A percentile compares a stretch with the other conserved stretches of the same genome.
phyloP scores from a whole-genome alignment of 2,329 filamentous ascomycete genomes.

The Podosphaera xanthii region DNA sequence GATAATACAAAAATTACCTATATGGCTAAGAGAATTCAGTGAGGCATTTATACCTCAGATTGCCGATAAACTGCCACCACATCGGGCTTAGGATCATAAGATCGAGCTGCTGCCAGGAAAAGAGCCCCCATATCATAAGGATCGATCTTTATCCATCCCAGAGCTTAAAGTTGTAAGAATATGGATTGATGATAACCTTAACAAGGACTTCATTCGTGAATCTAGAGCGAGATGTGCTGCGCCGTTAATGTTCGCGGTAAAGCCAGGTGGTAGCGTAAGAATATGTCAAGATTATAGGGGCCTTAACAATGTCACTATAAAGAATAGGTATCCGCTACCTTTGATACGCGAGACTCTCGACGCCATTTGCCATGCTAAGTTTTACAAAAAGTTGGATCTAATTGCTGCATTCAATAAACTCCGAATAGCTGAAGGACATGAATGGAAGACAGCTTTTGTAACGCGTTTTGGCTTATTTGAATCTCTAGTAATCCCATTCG shows the following conservation, averaged over 20 bases:
- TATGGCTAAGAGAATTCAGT: too few relatives aligned
- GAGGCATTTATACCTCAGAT: too few relatives aligned
- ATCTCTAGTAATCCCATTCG: neutral
- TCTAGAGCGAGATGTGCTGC: neutral
- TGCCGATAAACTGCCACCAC: neutral
- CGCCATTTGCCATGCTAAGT: neutral
- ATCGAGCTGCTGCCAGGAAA: neutral
- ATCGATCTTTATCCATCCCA: neutral
- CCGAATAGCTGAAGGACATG: neutral
- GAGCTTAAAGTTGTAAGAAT: neutral
- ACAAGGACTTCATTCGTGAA: slow-evolving; percentile 2
- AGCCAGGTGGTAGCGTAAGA: neutral
- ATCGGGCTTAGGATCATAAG: neutral
- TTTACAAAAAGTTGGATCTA: neutral
- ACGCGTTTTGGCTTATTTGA: neutral
- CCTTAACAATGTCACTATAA: slow-evolving; percentile 1
- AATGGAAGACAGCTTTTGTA: neutral
- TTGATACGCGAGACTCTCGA: neutral
- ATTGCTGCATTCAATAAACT: neutral
- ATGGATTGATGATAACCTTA: slow-evolving; percentile 2
- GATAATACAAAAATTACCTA: too few relatives aligned
- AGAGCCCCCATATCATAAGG: neutral
- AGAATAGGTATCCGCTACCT: slow-evolving; percentile 1
- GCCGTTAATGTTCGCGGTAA: neutral
- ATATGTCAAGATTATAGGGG: neutral